phyloP scores from a whole-genome alignment of 2,329 filamentous ascomycete genomes.

The Corinectria fuckeliana region DNA sequence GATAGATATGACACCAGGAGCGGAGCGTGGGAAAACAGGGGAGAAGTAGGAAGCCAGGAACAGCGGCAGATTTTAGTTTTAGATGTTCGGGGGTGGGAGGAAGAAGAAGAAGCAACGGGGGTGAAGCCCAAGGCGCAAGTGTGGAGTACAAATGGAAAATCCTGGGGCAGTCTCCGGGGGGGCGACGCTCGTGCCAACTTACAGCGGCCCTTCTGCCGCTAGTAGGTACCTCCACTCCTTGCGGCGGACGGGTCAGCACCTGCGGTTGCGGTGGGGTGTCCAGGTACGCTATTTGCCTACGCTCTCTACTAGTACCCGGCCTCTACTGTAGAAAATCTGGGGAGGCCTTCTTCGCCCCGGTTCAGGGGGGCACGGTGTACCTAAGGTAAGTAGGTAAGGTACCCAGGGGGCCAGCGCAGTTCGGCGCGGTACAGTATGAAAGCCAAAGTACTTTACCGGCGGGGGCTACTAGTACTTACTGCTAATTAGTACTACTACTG shows the following conservation, averaged over 20 bases:
- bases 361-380: too few species aligned
- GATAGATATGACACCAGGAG: constrained; percentile 28
- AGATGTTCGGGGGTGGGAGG: constrained; percentile 17
- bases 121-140: constrained; percentile 26
- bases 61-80: constrained; percentile 1
- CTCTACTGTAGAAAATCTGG: constrained; percentile 6
- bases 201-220: constrained; percentile 9
- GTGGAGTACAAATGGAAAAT: constrained; percentile 40
- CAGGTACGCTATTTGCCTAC: too few species aligned
- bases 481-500: too few species aligned
- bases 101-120: constrained; percentile 30
- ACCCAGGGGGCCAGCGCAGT: background rate
- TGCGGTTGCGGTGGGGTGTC: background rate
- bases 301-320: too few species aligned
- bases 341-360: background rate
- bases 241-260: background rate
- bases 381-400: too few species aligned
- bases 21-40: constrained; percentile 17
- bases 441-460: constrained; percentile 4
- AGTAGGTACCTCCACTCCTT: background rate
- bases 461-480: too few species aligned
- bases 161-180: constrained; percentile 34
- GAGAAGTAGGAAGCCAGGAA: constrained; percentile 3
- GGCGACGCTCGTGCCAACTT: constrained; percentile 29
- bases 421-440: background rate